Base-by-base conservation (phyloP, 495 filamentous ascomycete genomes). In the Jackrogersella minutella region DNA sequence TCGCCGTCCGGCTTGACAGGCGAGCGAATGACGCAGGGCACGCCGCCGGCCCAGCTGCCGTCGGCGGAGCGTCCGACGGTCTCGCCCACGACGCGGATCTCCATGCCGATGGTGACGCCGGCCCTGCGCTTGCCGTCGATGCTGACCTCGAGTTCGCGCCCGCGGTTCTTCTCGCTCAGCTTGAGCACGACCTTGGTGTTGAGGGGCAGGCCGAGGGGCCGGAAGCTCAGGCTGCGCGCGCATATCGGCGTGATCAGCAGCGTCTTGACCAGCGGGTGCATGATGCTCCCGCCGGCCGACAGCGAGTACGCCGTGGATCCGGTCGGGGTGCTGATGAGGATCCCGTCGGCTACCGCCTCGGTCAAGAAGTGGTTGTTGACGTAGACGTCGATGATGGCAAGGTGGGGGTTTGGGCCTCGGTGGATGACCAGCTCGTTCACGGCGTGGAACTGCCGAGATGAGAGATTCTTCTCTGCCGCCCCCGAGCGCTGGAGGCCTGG, bases 371-470 rank as follows among this genome's bases (percentile, higher is more conserved):
- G 88, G 8, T 88, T 87, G 59, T 91, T 91, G 33, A 98, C 86
- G 72, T 84, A 95, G 36, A 99, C 89, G 62, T 94, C 91, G 64
- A 99, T 86, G 59, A 97, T 89, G 7, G 92, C 91, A 1, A 99
- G 85, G 77, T 99, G 95, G 0, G 95, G 92, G 61, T 92, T 88
- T 34, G 87, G 84, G 50, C 95, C 95, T 11, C 95, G 90, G 73
- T 99, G 96, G 46, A 99, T 88, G 24, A 95, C 89, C 6, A 99
- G 84, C 73, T 99, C 95, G 73, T 99, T 99, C 79, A 98, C 91
- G 47, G 95, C 95, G 73, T 96, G 93, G 3, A 93, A 84, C 33
- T 85, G 88, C 43, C 64, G 73, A 4, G 73, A 17, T 47, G 73
- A 64, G 66, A 74, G 41, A 50, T 49, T 74, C 36, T 24, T 46